These are phyloP conservation scores for Fusarium liriodendri DNA, from an alignment of 2,329 filamentous ascomycete species.

Conservation along the genomic window DNA sequence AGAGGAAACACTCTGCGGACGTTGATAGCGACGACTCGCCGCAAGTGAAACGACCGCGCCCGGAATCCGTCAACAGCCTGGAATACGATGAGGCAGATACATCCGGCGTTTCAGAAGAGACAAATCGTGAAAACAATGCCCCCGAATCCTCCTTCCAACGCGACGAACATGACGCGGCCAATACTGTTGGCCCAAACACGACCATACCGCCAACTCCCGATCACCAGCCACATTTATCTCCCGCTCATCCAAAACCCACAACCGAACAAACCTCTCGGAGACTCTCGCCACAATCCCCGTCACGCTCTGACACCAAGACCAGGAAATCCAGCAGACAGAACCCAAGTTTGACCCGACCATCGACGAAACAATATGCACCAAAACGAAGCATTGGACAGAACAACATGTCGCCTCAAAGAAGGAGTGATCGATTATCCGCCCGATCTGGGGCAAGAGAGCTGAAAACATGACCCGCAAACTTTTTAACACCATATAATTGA, in stretches of 20 bases:
- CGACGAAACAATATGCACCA: neutral
- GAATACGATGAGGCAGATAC: neutral
- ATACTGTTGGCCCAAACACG: neutral
- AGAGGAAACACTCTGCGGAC: neutral
- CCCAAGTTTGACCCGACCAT: neutral
- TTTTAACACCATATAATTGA: neutral
- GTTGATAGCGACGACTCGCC: neutral
- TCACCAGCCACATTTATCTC: neutral
- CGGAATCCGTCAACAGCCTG: neutral
- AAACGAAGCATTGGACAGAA: neutral
- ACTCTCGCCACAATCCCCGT: neutral
- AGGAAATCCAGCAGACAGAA: neutral
- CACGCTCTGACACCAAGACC: neutral
- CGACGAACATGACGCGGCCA: neutral
- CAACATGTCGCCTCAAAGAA: neutral
- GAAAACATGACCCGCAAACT: neutral
- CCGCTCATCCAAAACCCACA: neutral
- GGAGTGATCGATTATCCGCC: neutral
- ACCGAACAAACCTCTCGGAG: neutral
- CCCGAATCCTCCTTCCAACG: neutral
- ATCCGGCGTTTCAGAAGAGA: neutral
- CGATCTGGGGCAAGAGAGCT: neutral
- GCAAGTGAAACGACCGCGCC: neutral
- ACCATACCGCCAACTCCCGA: neutral
- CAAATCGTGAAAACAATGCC: neutral